Evolutionary conservation across 345 rosid genomes (phyloP).

Genomic region (Heritiera littoralis): DNA sequence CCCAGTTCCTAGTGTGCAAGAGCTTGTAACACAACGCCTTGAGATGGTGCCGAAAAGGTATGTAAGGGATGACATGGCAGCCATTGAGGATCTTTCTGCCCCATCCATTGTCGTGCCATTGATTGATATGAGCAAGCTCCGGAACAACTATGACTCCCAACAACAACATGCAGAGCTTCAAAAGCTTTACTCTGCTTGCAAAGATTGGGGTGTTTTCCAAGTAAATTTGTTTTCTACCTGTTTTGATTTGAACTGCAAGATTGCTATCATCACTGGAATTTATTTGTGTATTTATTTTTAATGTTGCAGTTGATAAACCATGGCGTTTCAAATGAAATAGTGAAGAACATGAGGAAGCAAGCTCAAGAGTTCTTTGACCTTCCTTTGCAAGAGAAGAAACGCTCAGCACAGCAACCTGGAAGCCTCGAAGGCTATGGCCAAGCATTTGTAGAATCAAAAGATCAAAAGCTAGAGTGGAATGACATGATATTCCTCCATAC

Average conservation of each 20-base stretch:
- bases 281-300: too few species aligned
- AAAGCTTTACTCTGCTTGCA: background rate
- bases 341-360: background rate
- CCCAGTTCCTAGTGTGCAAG: too few species aligned
- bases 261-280: too few species aligned
- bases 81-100: too few species aligned
- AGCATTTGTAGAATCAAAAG: background rate
- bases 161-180: background rate
- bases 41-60: too few species aligned
- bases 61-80: too few species aligned
- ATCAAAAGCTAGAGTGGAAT: background rate
- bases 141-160: too few species aligned
- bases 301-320: background rate
- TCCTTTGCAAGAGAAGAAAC: background rate
- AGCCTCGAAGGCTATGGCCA: background rate
- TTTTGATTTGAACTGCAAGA: background rate
- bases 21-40: too few species aligned
- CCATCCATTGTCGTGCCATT: too few species aligned
- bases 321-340: background rate
- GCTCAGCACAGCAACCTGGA: background rate
- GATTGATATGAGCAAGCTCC: too few species aligned
- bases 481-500: background rate
- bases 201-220: background rate
- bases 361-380: background rate
- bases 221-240: background rate